Evolutionary conservation across 805 yeast species (phyloP).

Genomic region (Teunomyces kruisii): DNA sequence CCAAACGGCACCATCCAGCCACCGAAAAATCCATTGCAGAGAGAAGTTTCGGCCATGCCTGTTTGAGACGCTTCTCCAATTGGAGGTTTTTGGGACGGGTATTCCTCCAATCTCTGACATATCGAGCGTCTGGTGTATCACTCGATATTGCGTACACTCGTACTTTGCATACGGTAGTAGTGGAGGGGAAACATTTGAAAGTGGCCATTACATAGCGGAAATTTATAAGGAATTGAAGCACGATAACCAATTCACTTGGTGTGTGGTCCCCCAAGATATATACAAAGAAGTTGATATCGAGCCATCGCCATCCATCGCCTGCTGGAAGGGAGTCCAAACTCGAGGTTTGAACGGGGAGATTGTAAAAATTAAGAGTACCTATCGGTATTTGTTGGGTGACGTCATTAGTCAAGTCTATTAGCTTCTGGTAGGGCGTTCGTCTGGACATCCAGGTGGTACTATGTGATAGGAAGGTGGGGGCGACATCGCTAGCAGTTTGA

Average conservation of each 20-base stretch:
- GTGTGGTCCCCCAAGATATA: constrained; percentile 25
- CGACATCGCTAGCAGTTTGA: neutral
- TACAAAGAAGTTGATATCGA: constrained; percentile 44
- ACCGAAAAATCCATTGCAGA: constrained; percentile 42
- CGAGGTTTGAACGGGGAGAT: constrained; percentile 41
- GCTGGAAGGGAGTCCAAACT: constrained; percentile 33
- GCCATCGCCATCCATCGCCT: constrained; percentile 49
- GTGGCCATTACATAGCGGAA: constrained; percentile 47
- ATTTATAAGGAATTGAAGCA: constrained; percentile 42
- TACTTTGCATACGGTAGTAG: constrained; percentile 22
- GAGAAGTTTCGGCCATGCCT: constrained; percentile 36
- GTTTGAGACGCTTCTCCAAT: constrained; percentile 22
- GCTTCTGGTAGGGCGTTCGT: constrained; percentile 7
- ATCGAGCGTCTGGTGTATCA: constrained; percentile 38
- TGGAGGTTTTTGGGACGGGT: constrained; percentile 30
- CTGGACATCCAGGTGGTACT: neutral
- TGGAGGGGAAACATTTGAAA: constrained; percentile 19
- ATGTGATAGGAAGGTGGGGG: neutral
- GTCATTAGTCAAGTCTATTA: constrained; percentile 38
- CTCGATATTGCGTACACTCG: constrained; percentile 50
- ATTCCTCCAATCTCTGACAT: constrained; percentile 35
- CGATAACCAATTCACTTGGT: neutral
- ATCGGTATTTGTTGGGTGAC: constrained; percentile 40
- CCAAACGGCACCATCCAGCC: constrained; percentile 32
- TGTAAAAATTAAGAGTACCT: constrained; percentile 48